Evolutionary conservation across 306 rosid genomes (phyloP).

Genomic region (Trichosanthes truncata): DNA sequence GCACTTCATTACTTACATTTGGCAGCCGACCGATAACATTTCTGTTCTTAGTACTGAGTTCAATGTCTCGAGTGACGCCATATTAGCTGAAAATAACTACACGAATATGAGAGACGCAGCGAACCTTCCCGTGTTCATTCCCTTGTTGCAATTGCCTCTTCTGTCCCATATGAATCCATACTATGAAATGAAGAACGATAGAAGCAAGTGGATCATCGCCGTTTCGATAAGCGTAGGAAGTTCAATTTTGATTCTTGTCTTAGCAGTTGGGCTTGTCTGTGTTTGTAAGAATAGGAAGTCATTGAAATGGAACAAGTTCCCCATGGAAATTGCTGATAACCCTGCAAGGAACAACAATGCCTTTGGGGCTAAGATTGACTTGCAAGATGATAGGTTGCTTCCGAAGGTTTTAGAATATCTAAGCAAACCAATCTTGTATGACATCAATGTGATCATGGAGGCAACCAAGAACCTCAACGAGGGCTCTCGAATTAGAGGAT

Average conservation of each 20-base stretch:
- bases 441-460: conserved; percentile 40
- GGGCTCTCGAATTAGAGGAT: conserved; percentile 42
- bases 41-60: conserved; percentile 33
- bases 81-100: conserved; percentile 31
- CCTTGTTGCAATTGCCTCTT: conserved; percentile 41
- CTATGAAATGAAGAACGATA: conserved; percentile 6
- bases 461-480: conserved; percentile 56
- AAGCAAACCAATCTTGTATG: conserved; percentile 52
- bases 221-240: conserved; percentile 30
- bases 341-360: not conserved
- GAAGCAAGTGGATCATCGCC: conserved; percentile 15
- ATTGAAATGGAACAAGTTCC: conserved; percentile 17
- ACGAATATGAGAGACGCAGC: conserved; percentile 23
- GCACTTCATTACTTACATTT: conserved; percentile 46
- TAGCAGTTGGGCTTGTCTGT: conserved; percentile 14
- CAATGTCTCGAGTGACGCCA: conserved; percentile 27
- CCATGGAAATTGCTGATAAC: not conserved
- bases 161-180: conserved; percentile 25
- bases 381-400: conserved; percentile 36
- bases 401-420: conserved; percentile 64
- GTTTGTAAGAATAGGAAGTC: conserved; percentile 20
- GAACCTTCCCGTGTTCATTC: conserved; percentile 45
- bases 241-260: conserved; percentile 18
- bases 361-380: not conserved
- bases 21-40: conserved; percentile 51